Evolutionary conservation across 2,329 filamentous ascomycete genomes (phyloP), one percentile per base, ranked within the genome.

Genomic region (Bipolaris victoriae): DNA sequence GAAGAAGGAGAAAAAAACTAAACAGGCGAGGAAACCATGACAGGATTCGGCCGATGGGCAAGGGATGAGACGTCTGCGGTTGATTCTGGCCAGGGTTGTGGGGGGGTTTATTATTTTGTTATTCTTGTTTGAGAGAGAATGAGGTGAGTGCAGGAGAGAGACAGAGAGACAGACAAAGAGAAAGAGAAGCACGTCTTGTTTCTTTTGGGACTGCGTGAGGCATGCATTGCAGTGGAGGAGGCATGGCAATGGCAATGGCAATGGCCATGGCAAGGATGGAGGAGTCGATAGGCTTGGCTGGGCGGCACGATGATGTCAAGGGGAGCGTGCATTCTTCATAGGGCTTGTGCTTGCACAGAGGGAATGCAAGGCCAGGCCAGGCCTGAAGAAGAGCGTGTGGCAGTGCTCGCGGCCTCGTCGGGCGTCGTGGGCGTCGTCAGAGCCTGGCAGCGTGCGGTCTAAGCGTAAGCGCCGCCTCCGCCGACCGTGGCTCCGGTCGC

Each of bases 381-480:
- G 39, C 20, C 15, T 41, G 39, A 41, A 24, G 13, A 16, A 16
- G 15, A 20, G 15, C 13, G 31, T 33, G 18, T 20, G 20, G 29
- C 48, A 43, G 49, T 52, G 31, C 18, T 44, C 40, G 48, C 45
- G 57, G 56, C 55, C 58, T 63, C 40, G 54, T 52, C 51, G 52
- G 57, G 47, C 58, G 49, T 49, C 52, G 41, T 54, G 26, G 51
- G 37, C 15, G 45, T 53, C 40, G 51, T 44, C 18, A 31, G 43
- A 47, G 39, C 48, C 10, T 5, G 37, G 26, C 18, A 40, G 37
- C 37, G 31, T 40, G 37, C 46, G 60, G 58, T 58, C 57, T 31
- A 53, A 61, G 62, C 62, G 62, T 24, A 63, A 60, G 57, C 62
- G 62, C 62, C 57, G 48, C 36, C 55, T 46, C 36, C 44, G 49